Conservation (phyloP, 2,329 filamentous ascomycete genomes). For the Trichoderma sp. region DNA sequence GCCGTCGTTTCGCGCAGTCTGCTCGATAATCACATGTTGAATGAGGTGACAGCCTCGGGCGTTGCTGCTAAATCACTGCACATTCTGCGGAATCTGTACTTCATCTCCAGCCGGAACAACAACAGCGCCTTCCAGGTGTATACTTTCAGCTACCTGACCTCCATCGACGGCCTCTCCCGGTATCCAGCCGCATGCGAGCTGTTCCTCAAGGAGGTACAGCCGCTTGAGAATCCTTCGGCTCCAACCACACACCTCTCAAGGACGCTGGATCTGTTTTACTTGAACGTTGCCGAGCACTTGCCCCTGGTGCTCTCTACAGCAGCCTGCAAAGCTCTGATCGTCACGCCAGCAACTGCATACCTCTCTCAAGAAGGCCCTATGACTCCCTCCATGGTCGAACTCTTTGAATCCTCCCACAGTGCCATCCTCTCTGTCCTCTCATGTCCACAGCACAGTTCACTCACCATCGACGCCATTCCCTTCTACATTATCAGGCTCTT, state of each 20-base stretch:
- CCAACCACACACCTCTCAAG: slow-evolving; percentile 52
- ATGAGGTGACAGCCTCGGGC: slow-evolving; percentile 50
- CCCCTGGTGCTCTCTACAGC: slow-evolving; percentile 64
- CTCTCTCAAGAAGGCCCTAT: slow-evolving; percentile 49
- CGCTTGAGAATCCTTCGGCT: slow-evolving; percentile 33
- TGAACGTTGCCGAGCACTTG: slow-evolving; percentile 83
- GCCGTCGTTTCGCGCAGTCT: slow-evolving; percentile 65
- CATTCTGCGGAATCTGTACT: slow-evolving; percentile 73
- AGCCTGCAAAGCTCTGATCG: slow-evolving; percentile 67
- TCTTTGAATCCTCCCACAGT: slow-evolving; percentile 89
- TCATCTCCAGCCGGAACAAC: slow-evolving; percentile 72
- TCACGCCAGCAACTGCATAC: slow-evolving; percentile 72
- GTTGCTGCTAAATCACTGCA: slow-evolving; percentile 70
- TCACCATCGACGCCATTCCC: slow-evolving; percentile 70
- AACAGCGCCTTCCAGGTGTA: slow-evolving; percentile 78
- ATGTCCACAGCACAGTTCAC: slow-evolving; percentile 69
- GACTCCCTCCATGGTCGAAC: slow-evolving; percentile 46
- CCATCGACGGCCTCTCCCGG: slow-evolving; percentile 76
- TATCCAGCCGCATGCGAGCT: slow-evolving; percentile 62
- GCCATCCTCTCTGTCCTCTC: slow-evolving; percentile 77
- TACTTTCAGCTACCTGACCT: slow-evolving; percentile 75
- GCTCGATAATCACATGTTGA: slow-evolving; percentile 47
- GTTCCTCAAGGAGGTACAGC: slow-evolving; percentile 63
- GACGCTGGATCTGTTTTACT: slow-evolving; percentile 79
- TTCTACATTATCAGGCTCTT: slow-evolving; percentile 83